These are phyloP conservation scores for Metschnikowia borealis DNA, from an alignment of 805 yeast genomes.

Conservation along the genomic window DNA sequence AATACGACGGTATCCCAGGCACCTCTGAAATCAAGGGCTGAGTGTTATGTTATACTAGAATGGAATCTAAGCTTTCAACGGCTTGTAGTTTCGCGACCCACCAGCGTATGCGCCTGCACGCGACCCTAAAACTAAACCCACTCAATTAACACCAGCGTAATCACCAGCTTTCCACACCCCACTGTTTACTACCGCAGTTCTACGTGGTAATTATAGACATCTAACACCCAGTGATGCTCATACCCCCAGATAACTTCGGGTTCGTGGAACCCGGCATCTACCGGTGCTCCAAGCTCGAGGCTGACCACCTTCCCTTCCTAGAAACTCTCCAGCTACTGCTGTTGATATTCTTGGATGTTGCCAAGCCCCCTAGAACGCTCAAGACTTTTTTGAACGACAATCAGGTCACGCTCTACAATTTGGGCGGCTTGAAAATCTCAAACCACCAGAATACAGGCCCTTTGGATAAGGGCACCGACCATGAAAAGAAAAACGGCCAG, in stretches of 20 bases:
- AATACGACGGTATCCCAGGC: constrained; percentile 91
- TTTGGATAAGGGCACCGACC: constrained; percentile 5
- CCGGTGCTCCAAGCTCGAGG: constrained; percentile 75
- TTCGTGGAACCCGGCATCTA: constrained; percentile 82
- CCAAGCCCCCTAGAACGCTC: constrained; percentile 72
- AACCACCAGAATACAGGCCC: constrained; percentile 29
- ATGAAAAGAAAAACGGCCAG: constrained; percentile 2
- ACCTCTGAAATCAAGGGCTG: constrained; percentile 11
- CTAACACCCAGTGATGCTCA: constrained; percentile 51
- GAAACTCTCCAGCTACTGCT: constrained; percentile 67
- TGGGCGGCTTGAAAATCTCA: constrained; percentile 42
- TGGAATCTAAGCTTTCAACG: background rate
- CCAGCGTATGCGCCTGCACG: background rate
- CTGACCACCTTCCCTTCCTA: constrained; percentile 72
- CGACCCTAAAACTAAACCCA: background rate
- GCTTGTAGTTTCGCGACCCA: background rate
- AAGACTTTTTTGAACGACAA: constrained; percentile 59
- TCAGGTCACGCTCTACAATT: constrained; percentile 47
- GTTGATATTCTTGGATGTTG: constrained; percentile 76
- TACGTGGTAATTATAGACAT: background rate
- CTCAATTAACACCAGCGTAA: background rate
- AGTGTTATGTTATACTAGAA: background rate
- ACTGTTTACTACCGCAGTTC: too few species aligned
- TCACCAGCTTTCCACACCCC: background rate
- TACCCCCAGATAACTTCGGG: constrained; percentile 92